Base-by-base conservation (phyloP, 176 grass and related monocot genomes). In the Juncus effusus region DNA sequence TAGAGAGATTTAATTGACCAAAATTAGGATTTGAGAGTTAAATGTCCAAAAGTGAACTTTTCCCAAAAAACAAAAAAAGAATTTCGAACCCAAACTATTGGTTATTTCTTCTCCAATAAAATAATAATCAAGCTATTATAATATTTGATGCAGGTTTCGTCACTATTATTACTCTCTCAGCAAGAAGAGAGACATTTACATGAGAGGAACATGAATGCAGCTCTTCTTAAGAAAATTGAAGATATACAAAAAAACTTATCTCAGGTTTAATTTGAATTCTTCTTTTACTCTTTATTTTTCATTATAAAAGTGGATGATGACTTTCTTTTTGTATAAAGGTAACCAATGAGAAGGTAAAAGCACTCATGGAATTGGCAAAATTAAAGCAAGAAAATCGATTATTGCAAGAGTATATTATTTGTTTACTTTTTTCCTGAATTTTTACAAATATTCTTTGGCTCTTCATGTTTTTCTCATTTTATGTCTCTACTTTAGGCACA, bases 91-190 rank as follows among this genome's bases (percentile, higher is more conserved):
- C 19, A 28, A 28, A 28, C 19, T 28, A 28, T 28, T 28, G 0
- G 19, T 28, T 28, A 28, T 28, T 28, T 28, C 19, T 28, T 28
- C 19, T 28, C 19, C 19, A 28, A 28, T 28, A 28, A 28, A 28
- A 28, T 28, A 39, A 69, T 19, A 19, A 45, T 69, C 59, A 16
- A 44, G 28, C 9, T 54, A 41, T 55, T 56, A 38, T 72, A 58
- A 41, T 72, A 19, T 12, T 28, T 58, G 15, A 57, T 72, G 51
- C 77, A 97, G 93, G 86, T 97, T 74, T 79, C 83, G 36, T 69
- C 79, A 44, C 80, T 97, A 36, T 83, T 97, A 79, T 87, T 97
- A 64, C 80, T 97, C 57, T 97, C 93, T 66, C 93, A 97, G 79
- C 85, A 97, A 78, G 87, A 97, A 79, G 93, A 97, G 71, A 78